Evolutionary conservation across 768 basidiomycete genomes (phyloP).

Genomic region (Arthromyces matolae): DNA sequence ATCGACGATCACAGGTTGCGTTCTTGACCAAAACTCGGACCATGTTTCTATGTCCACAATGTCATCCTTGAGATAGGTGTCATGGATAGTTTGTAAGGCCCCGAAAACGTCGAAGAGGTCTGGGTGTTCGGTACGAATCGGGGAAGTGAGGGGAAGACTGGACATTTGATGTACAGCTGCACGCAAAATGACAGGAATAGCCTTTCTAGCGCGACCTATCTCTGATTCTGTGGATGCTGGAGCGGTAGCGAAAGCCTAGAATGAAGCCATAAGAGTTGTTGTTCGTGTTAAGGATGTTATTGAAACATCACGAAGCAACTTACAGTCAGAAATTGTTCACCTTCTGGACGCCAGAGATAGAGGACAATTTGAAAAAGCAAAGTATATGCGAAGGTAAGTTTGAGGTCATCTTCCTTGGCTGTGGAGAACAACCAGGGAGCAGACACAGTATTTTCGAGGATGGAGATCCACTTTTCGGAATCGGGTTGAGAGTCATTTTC

Average conservation of each 20-base stretch:
- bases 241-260: constrained; percentile 23
- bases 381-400: constrained; percentile 20
- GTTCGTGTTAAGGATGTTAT: neutral
- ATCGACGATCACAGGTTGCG: constrained; percentile 22
- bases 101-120: constrained; percentile 23
- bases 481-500: neutral
- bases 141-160: constrained; percentile 16
- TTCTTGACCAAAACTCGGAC: constrained; percentile 22
- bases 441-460: constrained; percentile 20
- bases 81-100: constrained; percentile 20
- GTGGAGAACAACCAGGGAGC: constrained; percentile 21
- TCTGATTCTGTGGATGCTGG: constrained; percentile 22
- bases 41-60: constrained; percentile 13
- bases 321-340: constrained; percentile 20
- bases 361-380: constrained; percentile 24
- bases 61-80: constrained; percentile 17
- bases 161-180: constrained; percentile 21
- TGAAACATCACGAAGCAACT: constrained; percentile 2
- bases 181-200: constrained; percentile 15
- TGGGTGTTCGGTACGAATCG: constrained; percentile 16
- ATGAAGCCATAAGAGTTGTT: too few species aligned
- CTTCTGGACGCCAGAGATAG: constrained; percentile 21
- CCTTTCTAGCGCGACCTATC: constrained; percentile 23
- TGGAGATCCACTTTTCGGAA: constrained; percentile 20
- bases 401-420: constrained; percentile 12